phyloP scores from a whole-genome alignment of 2,329 filamentous ascomycete genomes.

The Colletotrichum gloeosporioides region DNA sequence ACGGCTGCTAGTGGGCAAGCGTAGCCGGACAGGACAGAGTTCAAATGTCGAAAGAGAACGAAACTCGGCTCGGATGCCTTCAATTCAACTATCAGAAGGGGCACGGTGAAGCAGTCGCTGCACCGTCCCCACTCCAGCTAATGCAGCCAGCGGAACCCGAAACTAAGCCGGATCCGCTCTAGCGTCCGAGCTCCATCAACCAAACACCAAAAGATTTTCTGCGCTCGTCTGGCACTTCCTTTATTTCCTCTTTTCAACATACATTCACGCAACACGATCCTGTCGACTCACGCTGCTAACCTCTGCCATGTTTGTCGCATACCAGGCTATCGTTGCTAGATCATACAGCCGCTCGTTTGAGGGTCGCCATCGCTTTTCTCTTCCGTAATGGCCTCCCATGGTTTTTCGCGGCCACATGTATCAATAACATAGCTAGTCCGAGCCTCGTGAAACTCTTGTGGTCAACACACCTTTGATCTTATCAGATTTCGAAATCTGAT shows the following conservation, averaged over 20 bases:
- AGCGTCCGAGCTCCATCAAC: background rate
- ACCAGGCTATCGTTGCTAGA: constrained; percentile 21
- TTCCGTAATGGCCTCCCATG: constrained; percentile 48
- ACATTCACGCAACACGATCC: constrained; percentile 21
- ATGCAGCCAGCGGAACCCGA: background rate
- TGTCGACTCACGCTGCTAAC: constrained; percentile 16
- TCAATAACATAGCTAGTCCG: background rate
- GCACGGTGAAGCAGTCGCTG: background rate
- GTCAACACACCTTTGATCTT: background rate
- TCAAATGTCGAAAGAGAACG: background rate
- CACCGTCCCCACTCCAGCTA: background rate
- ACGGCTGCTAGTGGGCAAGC: background rate
- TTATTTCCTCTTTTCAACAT: background rate
- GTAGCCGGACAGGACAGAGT: background rate
- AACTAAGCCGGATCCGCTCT: constrained; percentile 7
- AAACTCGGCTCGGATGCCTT: background rate
- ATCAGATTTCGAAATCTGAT: background rate
- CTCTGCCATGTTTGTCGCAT: constrained; percentile 13
- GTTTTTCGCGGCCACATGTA: constrained; percentile 46
- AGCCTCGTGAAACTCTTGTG: background rate
- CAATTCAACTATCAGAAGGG: background rate
- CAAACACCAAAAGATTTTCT: constrained; percentile 10
- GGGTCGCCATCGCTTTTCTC: constrained; percentile 42
- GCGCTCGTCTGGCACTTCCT: background rate
- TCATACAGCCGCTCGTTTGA: constrained; percentile 30